Evolutionary conservation across 345 rosid species (phyloP), one percentile per base, ranked within the genome.

Genomic region (Odontarrhena argentea): DNA sequence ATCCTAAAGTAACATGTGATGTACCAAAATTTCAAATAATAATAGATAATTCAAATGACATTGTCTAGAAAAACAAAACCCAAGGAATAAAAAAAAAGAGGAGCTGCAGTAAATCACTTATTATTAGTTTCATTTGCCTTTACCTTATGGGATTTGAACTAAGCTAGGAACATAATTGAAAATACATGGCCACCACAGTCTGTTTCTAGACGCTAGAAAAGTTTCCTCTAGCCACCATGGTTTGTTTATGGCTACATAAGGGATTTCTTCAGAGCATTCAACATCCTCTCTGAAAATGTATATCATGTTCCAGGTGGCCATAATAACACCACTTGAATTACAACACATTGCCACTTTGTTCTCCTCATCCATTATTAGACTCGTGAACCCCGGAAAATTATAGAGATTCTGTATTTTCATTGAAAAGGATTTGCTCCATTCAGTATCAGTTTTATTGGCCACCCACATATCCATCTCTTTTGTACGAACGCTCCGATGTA

Each of bases 301-400:
- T 9, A 49, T 3, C 13, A 8, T 25, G 7, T 4, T 4, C 13
- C 3, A 0, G n/a, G 2, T 10, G 34, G 7, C 9, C 3, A 0
- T 2, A 24, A n/a, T n/a, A n/a, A 24, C 5, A 28, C 32, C 32
- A 11, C 0, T 0, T 2, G 10, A 9, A 49, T 52, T 15, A 55
- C 45, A 37, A 55, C 30, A 37, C 41, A 60, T 9, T 13, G 13
- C 15, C 30, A 32, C 52, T 60, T 60, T 60, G 40, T 60, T 30
- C 45, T 55, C 60, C 41, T 13, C 50, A 13, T 42, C 45, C 30
- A 36, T 36, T 36, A 55, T 36, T 9, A 55, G 30, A 37, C 60
- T 36, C 30, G 55, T 0, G 37, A 2, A 9, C 11, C 0, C 5
- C 3, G 0, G 1, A 15, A 14, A 1, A 0, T 10, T 7, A 1